Percentiles rank a stretch among this genome's conserved stretches.
Conservation (phyloP, 169 alveolate species). For the Plasmodium ovale region DNA sequence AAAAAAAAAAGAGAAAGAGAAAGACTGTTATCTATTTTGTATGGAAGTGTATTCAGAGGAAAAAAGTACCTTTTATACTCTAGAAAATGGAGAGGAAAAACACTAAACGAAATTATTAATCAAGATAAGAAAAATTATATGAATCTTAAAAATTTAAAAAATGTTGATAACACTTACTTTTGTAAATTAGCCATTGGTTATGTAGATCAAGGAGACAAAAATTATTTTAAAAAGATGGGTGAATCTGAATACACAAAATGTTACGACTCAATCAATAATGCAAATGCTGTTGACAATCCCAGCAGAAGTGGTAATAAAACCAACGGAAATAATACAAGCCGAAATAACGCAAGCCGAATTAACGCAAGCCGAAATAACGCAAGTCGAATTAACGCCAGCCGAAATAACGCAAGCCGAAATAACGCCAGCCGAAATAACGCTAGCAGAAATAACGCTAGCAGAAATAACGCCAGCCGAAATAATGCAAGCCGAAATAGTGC, state of each 20-base stretch:
- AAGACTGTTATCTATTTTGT: conserved; percentile 43
- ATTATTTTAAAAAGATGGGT: not conserved
- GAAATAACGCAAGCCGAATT: not conserved
- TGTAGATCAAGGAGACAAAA: conserved; percentile 8
- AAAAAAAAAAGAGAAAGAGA: conserved; percentile 56
- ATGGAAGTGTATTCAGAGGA: conserved; percentile 69
- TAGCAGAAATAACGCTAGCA: too few species aligned
- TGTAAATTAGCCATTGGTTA: conserved; percentile 54
- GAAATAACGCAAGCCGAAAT: too few species aligned
- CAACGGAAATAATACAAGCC: not conserved
- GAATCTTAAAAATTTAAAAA: conserved; percentile 41
- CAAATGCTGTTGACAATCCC: not conserved
- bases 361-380: too few species aligned
- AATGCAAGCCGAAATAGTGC: too few species aligned
- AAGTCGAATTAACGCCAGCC: too few species aligned
- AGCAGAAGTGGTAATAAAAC: not conserved
- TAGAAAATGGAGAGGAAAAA: conserved; percentile 71
- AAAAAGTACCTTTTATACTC: conserved; percentile 40
- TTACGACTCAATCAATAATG: not conserved
- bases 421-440: too few species aligned
- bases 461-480: too few species aligned
- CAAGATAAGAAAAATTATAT: conserved; percentile 35
- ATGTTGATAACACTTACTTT: conserved; percentile 41
- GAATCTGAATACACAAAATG: not conserved
- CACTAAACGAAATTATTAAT: conserved; percentile 65